Evolutionary conservation across 805 yeast genomes (phyloP).

Genomic region (Ogataea neopini): DNA sequence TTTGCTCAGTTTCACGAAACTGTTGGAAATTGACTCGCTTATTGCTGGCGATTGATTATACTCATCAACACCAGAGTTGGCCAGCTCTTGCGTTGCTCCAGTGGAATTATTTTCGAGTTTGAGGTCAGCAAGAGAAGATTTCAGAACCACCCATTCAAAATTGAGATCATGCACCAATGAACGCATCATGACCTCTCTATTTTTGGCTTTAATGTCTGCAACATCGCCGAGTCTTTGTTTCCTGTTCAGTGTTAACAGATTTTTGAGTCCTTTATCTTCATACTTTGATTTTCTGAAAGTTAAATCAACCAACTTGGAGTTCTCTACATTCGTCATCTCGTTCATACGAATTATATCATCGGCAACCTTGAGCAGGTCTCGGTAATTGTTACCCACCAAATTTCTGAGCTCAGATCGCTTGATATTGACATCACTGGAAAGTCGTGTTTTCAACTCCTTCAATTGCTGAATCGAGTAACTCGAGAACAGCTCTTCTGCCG

Average conservation of each 20-base stretch:
- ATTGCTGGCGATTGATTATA: constrained; percentile 9
- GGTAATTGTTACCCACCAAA: constrained; percentile 37
- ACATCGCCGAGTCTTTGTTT: constrained; percentile 6
- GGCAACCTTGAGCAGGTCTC: constrained; percentile 38
- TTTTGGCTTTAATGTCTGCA: constrained; percentile 15
- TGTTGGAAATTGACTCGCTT: constrained; percentile 18
- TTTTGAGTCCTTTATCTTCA: constrained; percentile 22
- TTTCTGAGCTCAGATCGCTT: constrained; percentile 31
- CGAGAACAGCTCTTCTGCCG: constrained; percentile 30
- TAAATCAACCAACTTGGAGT: constrained; percentile 29
- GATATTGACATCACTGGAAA: constrained; percentile 23
- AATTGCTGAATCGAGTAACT: constrained; percentile 33
- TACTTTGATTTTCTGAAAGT: constrained; percentile 34
- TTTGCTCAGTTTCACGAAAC: constrained; percentile 28
- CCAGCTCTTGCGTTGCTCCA: not conserved
- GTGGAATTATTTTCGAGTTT: constrained; percentile 4
- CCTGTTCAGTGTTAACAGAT: constrained; percentile 24
- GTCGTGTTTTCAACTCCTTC: constrained; percentile 22
- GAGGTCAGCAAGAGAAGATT: constrained; percentile 11
- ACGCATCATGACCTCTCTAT: constrained; percentile 23
- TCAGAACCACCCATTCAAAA: constrained; percentile 20
- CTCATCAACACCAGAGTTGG: constrained; percentile 6
- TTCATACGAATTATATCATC: constrained; percentile 40
- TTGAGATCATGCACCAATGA: constrained; percentile 32
- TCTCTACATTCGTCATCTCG: constrained; percentile 27